Base-by-base conservation (phyloP, 257 asterid species). In the Forsythia suspensa region DNA sequence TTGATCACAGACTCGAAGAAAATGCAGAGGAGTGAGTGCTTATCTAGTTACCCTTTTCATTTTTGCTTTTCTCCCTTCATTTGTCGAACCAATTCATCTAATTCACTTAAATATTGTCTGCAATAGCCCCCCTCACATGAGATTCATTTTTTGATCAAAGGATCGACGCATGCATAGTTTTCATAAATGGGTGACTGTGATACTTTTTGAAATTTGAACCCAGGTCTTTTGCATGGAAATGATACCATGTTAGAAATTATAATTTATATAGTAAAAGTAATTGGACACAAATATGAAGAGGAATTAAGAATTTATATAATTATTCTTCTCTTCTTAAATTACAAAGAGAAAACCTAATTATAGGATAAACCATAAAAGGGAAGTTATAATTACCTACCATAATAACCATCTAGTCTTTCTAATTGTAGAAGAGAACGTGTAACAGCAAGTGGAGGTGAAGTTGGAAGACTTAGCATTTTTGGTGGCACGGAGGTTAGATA, bases 1-100 rank as follows among this genome's bases (percentile, higher is more conserved):
- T 90, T 57, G 98, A 94, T 84, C 98, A 94, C 74, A 88, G 98
- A 75, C 97, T 92, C 5, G 97, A 92, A 87, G 97, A 92, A 76
- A 91, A 92, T 75, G 90, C 68, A 3, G 97, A 94, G 84, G 97
- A 94, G 98, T 92, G 70, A 81, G 91, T 79, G 52, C 36, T 61
- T 18, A 39, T 68, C 67, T 12, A 8, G 36, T 51, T 44, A 13
- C 5, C 9, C 68, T 71, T 75, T 76, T 52, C 12, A 16, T 16
- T 73, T 2, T 52, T 59, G 57, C 69, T 5, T 8, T 5, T 48
- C 46, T 70, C 38, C 59, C 34, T 9, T 36, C 8, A 36, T 63
- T 63, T 20, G 18, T 63, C 3, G 15, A 63, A 63, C 39, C 39
- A 63, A 6, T 18, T 21, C 69, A 24, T 21, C 2, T 24, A 9